Percentiles rank a stretch among this genome's conserved stretches.
These are phyloP conservation scores for Phytophthora hybrid DNA, from an alignment of 352 stramenopile genomes.

Conservation along the genomic window DNA sequence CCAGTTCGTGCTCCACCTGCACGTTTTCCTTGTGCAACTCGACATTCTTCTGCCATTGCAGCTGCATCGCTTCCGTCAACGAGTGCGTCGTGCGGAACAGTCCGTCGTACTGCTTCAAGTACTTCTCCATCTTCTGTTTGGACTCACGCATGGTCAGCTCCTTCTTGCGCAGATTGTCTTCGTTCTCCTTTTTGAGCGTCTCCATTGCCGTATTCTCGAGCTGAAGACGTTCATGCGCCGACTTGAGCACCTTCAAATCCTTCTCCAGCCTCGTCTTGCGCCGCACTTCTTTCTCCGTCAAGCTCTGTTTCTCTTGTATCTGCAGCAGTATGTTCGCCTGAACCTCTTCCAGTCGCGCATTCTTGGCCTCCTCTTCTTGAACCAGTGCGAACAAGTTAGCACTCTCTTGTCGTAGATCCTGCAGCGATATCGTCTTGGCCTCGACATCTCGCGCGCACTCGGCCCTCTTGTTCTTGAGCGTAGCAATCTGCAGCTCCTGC, in stretches of 20 bases:
- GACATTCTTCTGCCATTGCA: conserved; percentile 87
- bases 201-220: conserved; percentile 54
- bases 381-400: conserved; percentile 69
- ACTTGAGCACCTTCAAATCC: conserved; percentile 77
- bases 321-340: conserved; percentile 47
- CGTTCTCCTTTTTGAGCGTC: conserved; percentile 58
- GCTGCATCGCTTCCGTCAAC: conserved; percentile 81
- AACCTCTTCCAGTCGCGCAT: conserved; percentile 66
- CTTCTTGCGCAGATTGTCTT: conserved; percentile 69
- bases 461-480: conserved; percentile 73
- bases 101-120: conserved; percentile 87
- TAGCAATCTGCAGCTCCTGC: conserved; percentile 75
- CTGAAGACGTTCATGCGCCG: conserved; percentile 59
- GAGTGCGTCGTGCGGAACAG: conserved; percentile 84
- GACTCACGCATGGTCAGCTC: conserved; percentile 80
- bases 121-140: conserved; percentile 91
- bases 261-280: conserved; percentile 76
- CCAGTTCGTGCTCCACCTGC: conserved; percentile 66
- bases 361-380: conserved; percentile 68
- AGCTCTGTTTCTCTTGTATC: conserved; percentile 72
- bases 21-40: conserved; percentile 83
- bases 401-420: conserved; percentile 75
- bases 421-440: conserved; percentile 68
- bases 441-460: conserved; percentile 79
- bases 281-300: conserved; percentile 66